Evolutionary conservation across 2,329 filamentous ascomycete species (phyloP).

Genomic region (Colletotrichum musicola): DNA sequence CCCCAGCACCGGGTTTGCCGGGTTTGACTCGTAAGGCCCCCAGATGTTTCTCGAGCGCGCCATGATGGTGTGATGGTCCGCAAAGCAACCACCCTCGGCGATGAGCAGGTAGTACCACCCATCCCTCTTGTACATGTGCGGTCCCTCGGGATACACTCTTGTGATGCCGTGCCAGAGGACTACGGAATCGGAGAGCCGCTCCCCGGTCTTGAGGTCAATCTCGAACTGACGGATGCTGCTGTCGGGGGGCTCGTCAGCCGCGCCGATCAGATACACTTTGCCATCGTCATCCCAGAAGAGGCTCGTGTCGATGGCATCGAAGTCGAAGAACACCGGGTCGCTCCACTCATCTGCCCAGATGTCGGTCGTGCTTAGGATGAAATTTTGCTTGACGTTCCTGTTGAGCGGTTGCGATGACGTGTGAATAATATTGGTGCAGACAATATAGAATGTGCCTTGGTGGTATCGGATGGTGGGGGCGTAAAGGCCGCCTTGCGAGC

Average conservation of each 20-base stretch:
- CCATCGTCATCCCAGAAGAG: slow-evolving; percentile 58
- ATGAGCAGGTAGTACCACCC: slow-evolving; percentile 56
- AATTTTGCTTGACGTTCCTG: slow-evolving; percentile 37
- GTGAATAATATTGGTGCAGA: slow-evolving; percentile 43
- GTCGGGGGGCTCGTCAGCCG: slow-evolving; percentile 7
- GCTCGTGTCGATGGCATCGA: slow-evolving; percentile 60
- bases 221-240: slow-evolving; percentile 40
- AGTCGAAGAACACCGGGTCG: slow-evolving; percentile 51
- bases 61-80: slow-evolving; percentile 43
- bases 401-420: not conserved
- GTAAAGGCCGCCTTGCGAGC: slow-evolving; percentile 39
- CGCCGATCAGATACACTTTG: slow-evolving; percentile 47
- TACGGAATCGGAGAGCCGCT: slow-evolving; percentile 40
- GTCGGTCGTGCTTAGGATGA: slow-evolving; percentile 42
- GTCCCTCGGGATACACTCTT: slow-evolving; percentile 46
- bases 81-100: slow-evolving; percentile 54
- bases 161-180: slow-evolving; percentile 40
- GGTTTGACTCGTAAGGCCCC: slow-evolving; percentile 45
- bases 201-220: slow-evolving; percentile 42
- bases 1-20: slow-evolving; percentile 59
- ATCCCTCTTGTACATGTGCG: slow-evolving; percentile 53
- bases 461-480: slow-evolving; percentile 44
- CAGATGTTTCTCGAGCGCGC: slow-evolving; percentile 42
- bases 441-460: slow-evolving; percentile 43
- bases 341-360: slow-evolving; percentile 44